These are phyloP conservation scores for Cryptococcus sp. DNA, from an alignment of 1,284 basidiomycete species.

Conservation along the genomic window DNA sequence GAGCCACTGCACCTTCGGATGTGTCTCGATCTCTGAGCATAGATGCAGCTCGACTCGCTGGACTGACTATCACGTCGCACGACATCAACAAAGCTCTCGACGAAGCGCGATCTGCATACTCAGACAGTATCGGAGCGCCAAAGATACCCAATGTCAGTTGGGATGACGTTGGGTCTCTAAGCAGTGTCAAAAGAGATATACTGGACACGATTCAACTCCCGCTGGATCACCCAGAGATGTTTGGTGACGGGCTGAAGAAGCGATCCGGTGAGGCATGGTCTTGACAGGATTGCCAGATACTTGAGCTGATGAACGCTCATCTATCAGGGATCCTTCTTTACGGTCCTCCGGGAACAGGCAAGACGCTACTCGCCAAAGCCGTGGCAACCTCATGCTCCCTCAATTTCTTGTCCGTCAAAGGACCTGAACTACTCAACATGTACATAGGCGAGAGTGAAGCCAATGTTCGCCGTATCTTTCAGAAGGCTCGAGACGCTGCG, in stretches of 20 bases:
- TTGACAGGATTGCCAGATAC: background rate
- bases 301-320: background rate
- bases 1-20: slow-evolving; percentile 37
- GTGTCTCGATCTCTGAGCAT: background rate
- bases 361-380: slow-evolving; percentile 89
- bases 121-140: slow-evolving; percentile 91
- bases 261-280: slow-evolving; percentile 69
- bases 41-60: slow-evolving; percentile 55
- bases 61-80: slow-evolving; percentile 62
- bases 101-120: slow-evolving; percentile 77
- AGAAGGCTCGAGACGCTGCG: slow-evolving; percentile 82
- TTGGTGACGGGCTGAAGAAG: slow-evolving; percentile 90
- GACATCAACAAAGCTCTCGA: slow-evolving; percentile 76
- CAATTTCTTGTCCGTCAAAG: slow-evolving; percentile 95
- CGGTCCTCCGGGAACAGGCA: slow-evolving; percentile 94
- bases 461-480: slow-evolving; percentile 89
- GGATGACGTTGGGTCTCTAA: slow-evolving; percentile 96
- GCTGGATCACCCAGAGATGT: slow-evolving; percentile 90
- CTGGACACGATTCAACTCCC: slow-evolving; percentile 97
- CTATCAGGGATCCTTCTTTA: slow-evolving; percentile 74
- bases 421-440: slow-evolving; percentile 94
- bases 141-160: slow-evolving; percentile 95
- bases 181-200: slow-evolving; percentile 86
- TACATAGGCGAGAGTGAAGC: slow-evolving; percentile 99
- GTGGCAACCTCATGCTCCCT: slow-evolving; percentile 90